These are phyloP conservation scores for Strigomonas culicis DNA, from an alignment of 208 protist genomes.

Conservation along the genomic window DNA sequence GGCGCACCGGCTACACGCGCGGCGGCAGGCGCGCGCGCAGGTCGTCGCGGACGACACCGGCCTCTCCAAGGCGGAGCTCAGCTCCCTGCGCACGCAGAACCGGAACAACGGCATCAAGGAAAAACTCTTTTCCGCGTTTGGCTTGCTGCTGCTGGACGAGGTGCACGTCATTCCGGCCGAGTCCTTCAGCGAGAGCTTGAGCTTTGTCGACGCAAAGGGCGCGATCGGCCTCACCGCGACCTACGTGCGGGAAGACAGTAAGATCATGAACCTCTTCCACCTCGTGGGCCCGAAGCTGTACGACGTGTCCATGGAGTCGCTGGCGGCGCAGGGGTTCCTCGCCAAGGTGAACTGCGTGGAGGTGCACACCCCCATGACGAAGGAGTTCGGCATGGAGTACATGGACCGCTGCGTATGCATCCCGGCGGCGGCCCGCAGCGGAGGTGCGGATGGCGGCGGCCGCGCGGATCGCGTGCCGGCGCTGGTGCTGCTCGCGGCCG, in stretches of 20 bases:
- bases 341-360: conserved; percentile 98
- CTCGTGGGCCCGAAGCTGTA: conserved; percentile 99
- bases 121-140: conserved; percentile 73
- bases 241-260: conserved; percentile 96
- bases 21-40: conserved; percentile 19
- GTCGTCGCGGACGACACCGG: neutral
- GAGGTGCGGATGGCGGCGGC: conserved; percentile 27
- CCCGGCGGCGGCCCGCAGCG: conserved; percentile 29
- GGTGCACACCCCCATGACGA: conserved; percentile 97
- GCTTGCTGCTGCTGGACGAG: conserved; percentile 87
- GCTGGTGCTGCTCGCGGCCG: conserved; percentile 73
- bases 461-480: conserved; percentile 48
- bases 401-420: conserved; percentile 49
- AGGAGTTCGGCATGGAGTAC: conserved; percentile 93
- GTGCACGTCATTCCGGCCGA: conserved; percentile 98
- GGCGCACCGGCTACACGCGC: conserved; percentile 48
- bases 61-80: conserved; percentile 29
- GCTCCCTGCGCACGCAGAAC: conserved; percentile 23
- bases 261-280: conserved; percentile 97
- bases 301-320: conserved; percentile 99
- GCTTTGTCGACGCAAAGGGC: conserved; percentile 91
- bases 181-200: conserved; percentile 94
- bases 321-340: conserved; percentile 94
- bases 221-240: conserved; percentile 98
- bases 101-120: conserved; percentile 28